Evolutionary conservation across 371 early-diverging fungal species (phyloP).

Genomic region (Funneliformis caledonium): DNA sequence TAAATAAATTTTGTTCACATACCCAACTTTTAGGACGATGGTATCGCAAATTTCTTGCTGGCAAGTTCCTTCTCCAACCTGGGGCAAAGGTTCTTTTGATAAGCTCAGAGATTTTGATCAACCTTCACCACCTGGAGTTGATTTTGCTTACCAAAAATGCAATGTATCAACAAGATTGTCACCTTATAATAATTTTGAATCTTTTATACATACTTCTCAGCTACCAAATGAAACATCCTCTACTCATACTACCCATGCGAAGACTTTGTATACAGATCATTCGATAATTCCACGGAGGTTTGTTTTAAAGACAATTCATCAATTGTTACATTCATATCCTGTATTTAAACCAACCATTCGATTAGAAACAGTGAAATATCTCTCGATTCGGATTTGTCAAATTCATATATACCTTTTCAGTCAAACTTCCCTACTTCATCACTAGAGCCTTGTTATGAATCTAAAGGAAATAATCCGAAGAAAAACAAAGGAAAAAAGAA

Average conservation of each 20-base stretch:
- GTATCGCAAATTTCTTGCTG: background rate
- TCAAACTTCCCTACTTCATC: background rate
- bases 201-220: background rate
- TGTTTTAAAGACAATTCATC: background rate
- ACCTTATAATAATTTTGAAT: background rate
- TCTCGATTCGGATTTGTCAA: background rate
- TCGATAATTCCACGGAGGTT: background rate
- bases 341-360: background rate
- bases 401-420: background rate
- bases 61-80: background rate
- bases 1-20: too few relatives aligned
- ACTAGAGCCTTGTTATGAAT: background rate
- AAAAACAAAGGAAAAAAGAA: background rate
- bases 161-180: background rate
- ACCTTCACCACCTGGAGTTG: background rate
- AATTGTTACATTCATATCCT: background rate
- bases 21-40: background rate
- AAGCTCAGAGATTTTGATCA: background rate
- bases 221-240: background rate
- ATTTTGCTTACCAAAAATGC: background rate
- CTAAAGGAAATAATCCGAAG: background rate
- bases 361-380: background rate
- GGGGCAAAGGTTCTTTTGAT: background rate
- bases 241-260: background rate
- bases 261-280: background rate